Evolutionary conservation across 169 alveolate genomes (phyloP), one percentile per base, ranked within the genome.

Genomic region (Eimeria falciformis): DNA sequence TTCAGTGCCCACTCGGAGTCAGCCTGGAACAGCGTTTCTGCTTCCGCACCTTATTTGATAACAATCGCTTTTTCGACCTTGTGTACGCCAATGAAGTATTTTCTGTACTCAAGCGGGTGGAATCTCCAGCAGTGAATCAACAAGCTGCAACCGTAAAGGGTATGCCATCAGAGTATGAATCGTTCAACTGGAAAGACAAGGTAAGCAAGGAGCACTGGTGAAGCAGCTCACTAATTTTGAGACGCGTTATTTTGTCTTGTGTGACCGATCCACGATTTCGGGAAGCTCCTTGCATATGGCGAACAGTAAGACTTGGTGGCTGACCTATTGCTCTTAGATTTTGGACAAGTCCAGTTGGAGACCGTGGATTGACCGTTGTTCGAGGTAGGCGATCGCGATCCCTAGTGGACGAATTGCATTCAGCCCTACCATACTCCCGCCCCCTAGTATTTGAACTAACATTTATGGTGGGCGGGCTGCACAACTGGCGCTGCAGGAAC

Each of bases 11-110:
- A 9, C 23, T 21, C 5, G 89, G 47, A 23, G 73, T 53, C 17
- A n/a, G 9, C 9, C 46, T 40, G 5, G 25, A 45, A 6, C 40
- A 40, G 50, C 69, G 93, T 25, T 84, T 88, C 29, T 93, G 95
- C n/a, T 90, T 93, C 93, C 84, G 94, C 11, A 58, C 79, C 21
- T 94, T 90, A 40, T 68, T 93, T 62, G 94, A 85, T 55, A 53
- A 73, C 25, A 62, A 62, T n/a, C 62, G 79, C 62, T 58, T 77
- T 37, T 93, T 93, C 79, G 89, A 91, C 6, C 46, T 93, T 21
- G 58, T 93, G 21, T 93, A 93, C 87, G 83, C 94, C n/a, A 91
- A 90, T 62, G 94, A 75, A 14, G 27, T 5, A 69, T 84, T 33
- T 68, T 73, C 82, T 55, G 55, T 84, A 2, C 77, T 84, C 14